A percentile compares a stretch with the other conserved stretches of the same genome.
phyloP scores from a whole-genome alignment of 306 rosid genomes.

The Fagus crenata region DNA sequence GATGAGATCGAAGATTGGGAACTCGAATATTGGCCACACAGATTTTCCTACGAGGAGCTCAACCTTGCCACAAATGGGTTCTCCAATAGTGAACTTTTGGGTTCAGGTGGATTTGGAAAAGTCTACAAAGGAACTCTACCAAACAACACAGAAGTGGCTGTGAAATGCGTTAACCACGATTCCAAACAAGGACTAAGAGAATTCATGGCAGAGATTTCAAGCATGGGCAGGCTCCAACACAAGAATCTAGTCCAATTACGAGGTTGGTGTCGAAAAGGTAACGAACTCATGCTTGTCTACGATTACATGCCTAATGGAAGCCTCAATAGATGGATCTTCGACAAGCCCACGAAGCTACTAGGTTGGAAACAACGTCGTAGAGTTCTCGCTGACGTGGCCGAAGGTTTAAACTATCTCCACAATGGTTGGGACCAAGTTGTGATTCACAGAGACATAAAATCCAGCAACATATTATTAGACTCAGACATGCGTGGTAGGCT shows the following conservation, averaged over 20 bases:
- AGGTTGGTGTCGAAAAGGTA: conserved; percentile 89
- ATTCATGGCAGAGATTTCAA: conserved; percentile 92
- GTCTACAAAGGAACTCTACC: conserved; percentile 63
- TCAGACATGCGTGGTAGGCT: conserved; percentile 74
- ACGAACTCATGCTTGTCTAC: conserved; percentile 72
- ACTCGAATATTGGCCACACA: conserved; percentile 82
- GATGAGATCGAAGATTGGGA: conserved; percentile 94
- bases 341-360: conserved; percentile 43
- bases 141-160: conserved; percentile 67
- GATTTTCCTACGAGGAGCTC: conserved; percentile 74
- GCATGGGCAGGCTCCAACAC: conserved; percentile 92
- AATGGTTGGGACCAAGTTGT: conserved; percentile 92
- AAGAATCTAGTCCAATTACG: conserved; percentile 83
- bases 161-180: conserved; percentile 85
- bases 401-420: conserved; percentile 81
- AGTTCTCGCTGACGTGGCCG: conserved; percentile 78
- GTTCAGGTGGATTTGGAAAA: conserved; percentile 84
- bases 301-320: conserved; percentile 92
- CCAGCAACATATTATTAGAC: conserved; percentile 76
- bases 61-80: conserved; percentile 55
- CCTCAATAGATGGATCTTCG: conserved; percentile 74
- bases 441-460: conserved; percentile 79
- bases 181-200: conserved; percentile 88
- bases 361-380: conserved; percentile 62
- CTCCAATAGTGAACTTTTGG: conserved; percentile 47